Evolutionary conservation across 345 rosid species (phyloP).

Genomic region (Mercurialis annua): DNA sequence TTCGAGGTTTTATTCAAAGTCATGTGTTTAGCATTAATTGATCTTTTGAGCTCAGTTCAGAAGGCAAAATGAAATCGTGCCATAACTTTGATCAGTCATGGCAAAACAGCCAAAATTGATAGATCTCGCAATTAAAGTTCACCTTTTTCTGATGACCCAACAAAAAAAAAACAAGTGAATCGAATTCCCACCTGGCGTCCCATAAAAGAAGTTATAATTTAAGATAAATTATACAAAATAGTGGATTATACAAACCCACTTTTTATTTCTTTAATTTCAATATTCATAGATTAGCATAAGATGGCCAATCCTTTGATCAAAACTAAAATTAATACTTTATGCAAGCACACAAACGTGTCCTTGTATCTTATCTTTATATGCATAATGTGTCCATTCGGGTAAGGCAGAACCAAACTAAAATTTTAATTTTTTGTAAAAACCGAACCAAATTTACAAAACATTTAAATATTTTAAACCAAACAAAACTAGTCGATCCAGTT

Average conservation of each 20-base stretch:
- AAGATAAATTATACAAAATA: neutral
- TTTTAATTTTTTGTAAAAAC: too few species aligned
- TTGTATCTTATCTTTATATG: neutral
- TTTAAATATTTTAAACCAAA: too few species aligned
- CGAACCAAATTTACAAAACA: too few species aligned
- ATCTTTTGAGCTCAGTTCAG: too few species aligned
- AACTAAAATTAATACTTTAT: neutral
- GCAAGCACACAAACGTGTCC: neutral
- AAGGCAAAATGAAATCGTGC: too few species aligned
- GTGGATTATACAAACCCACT: neutral
- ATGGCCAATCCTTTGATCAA: neutral
- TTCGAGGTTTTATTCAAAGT: too few species aligned
- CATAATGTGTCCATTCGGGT: too few species aligned
- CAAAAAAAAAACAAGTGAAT: neutral
- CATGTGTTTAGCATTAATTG: too few species aligned
- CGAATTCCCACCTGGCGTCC: slow-evolving; percentile 6
- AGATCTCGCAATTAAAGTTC: neutral
- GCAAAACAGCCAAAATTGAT: too few species aligned
- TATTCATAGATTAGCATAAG: neutral
- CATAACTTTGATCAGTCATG: too few species aligned
- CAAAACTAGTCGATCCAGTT: too few species aligned
- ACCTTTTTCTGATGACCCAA: neutral
- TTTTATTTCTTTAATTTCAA: neutral
- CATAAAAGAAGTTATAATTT: neutral
- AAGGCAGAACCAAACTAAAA: too few species aligned